Percentiles rank a stretch among this genome's conserved stretches.
Evolutionary conservation across 768 basidiomycete genomes (phyloP).

Genomic region (Clavaria fumosa): DNA sequence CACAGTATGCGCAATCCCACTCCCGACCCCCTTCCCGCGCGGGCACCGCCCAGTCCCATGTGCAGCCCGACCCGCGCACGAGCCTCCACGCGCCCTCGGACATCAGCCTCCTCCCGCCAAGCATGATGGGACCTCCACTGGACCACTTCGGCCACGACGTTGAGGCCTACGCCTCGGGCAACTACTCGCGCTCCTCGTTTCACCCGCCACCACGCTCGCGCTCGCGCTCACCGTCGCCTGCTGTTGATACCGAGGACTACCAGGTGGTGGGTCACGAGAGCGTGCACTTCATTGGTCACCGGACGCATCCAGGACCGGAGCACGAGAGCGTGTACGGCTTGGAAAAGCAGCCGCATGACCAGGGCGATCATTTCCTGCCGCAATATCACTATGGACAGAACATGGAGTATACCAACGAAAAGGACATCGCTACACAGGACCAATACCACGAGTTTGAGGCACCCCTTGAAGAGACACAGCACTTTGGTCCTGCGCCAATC

Average conservation of each 20-base stretch:
- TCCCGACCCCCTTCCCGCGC: constrained; percentile 16
- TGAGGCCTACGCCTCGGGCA: constrained; percentile 56
- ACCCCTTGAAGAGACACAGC: constrained; percentile 50
- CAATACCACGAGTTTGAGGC: constrained; percentile 31
- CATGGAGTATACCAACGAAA: constrained; percentile 27
- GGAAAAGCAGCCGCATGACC: constrained; percentile 21
- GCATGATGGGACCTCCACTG: constrained; percentile 19
- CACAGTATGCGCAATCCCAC: constrained; percentile 14
- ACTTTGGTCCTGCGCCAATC: constrained; percentile 79
- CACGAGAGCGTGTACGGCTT: constrained; percentile 17
- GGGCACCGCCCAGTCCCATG: constrained; percentile 8
- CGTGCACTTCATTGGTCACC: constrained; percentile 36
- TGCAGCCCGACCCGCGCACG: constrained; percentile 12
- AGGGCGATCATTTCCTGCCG: constrained; percentile 12
- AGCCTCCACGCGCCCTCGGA: constrained; percentile 17
- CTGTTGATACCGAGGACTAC: constrained; percentile 60
- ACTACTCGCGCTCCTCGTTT: constrained; percentile 32
- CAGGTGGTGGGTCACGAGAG: constrained; percentile 39
- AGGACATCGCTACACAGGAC: constrained; percentile 26
- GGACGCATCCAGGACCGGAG: constrained; percentile 10
- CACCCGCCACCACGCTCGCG: constrained; percentile 45
- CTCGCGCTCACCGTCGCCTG: constrained; percentile 66
- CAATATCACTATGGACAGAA: constrained; percentile 18
- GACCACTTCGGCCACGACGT: constrained; percentile 52
- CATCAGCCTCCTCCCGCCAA: constrained; percentile 20